phyloP scores from a whole-genome alignment of 2,329 filamentous ascomycete species.

The Dryadomyces sulphureus region DNA sequence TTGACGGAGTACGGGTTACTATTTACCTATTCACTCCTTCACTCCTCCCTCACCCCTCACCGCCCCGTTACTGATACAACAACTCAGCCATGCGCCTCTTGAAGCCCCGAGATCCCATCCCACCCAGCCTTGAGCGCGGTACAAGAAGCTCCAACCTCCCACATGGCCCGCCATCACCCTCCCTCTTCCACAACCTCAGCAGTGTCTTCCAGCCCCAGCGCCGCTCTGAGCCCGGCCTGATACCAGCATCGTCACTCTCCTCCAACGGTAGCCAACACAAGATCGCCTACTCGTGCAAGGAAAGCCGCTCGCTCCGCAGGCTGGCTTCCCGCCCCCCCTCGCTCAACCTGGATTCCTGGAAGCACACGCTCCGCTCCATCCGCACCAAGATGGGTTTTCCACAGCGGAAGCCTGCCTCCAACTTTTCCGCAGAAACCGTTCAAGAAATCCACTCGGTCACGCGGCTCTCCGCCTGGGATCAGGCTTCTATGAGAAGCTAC shows the following conservation, averaged over 20 bases:
- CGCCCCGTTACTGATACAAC: too few relatives aligned
- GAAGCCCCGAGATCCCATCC: background rate
- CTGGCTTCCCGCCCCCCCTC: background rate
- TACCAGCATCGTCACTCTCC: background rate
- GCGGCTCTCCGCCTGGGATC: conserved; percentile 9
- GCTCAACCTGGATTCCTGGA: background rate
- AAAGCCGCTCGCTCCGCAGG: background rate
- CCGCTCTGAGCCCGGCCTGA: background rate
- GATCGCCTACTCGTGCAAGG: background rate
- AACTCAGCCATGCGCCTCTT: too few relatives aligned
- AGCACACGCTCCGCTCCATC: background rate
- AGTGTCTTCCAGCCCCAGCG: background rate
- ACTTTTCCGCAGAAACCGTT: background rate
- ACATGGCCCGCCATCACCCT: background rate
- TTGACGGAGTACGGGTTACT: too few relatives aligned
- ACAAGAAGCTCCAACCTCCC: too few relatives aligned
- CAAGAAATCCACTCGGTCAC: background rate
- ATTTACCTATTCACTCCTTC: too few relatives aligned
- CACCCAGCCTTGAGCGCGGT: too few relatives aligned
- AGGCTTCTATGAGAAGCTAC: conserved; percentile 10
- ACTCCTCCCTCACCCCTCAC: too few relatives aligned
- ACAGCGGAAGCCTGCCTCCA: background rate
- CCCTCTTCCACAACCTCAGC: background rate
- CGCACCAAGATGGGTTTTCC: background rate
- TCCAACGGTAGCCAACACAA: background rate